Conservation (phyloP, 208 protist species). For the Trypanosoma cruzi region DNA sequence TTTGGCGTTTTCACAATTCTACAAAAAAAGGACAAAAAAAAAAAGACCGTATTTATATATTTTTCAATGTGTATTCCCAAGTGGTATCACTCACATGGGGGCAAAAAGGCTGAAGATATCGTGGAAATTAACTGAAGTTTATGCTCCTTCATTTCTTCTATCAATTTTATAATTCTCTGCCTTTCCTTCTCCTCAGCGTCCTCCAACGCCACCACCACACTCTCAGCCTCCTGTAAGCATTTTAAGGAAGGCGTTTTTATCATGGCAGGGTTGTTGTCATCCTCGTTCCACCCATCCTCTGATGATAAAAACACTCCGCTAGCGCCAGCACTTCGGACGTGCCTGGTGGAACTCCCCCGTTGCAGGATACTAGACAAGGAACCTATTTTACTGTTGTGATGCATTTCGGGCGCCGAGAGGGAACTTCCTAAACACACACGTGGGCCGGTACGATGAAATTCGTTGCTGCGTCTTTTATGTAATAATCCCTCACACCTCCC, state of each 20-base stretch:
- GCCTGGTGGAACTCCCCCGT: not conserved
- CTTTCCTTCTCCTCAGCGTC: not conserved
- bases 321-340: not conserved
- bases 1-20: not conserved
- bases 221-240: not conserved
- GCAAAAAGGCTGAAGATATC: not conserved
- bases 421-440: no score
- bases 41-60: no score
- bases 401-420: no score
- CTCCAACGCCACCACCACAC: not conserved
- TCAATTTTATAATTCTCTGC: not conserved
- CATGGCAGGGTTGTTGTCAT: not conserved
- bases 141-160: not conserved
- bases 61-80: not conserved
- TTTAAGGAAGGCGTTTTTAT: not conserved
- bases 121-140: not conserved
- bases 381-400: not conserved
- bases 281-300: not conserved
- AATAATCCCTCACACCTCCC: no score
- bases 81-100: not conserved
- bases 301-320: not conserved
- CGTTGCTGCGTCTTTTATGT: not conserved
- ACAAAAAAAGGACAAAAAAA: not conserved
- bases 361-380: not conserved
- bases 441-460: no score